Evolutionary conservation across 768 basidiomycete species (phyloP).

Genomic region (Serendipita sp.): DNA sequence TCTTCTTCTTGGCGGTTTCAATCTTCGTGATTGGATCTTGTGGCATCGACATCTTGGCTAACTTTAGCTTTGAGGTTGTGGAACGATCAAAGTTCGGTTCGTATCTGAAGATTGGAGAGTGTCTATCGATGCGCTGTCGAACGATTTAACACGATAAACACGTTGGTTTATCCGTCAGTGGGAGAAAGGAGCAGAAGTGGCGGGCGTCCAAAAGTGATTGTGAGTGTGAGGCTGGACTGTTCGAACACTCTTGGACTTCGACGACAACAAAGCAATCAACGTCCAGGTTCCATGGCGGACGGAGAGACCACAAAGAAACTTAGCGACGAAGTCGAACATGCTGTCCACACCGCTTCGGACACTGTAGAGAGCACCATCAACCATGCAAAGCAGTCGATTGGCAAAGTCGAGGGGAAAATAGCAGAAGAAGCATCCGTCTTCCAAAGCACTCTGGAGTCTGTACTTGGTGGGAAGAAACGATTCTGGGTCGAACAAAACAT

Average conservation of each 20-base stretch:
- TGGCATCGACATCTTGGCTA: slow-evolving; percentile 6
- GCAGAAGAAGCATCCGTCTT: not conserved
- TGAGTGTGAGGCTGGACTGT: not conserved
- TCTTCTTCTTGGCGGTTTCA: slow-evolving; percentile 45
- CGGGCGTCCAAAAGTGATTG: not conserved
- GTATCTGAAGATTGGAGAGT: not conserved
- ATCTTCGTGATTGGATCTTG: slow-evolving; percentile 31
- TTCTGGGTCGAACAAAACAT: not conserved
- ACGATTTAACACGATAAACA: not conserved
- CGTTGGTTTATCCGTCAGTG: not conserved
- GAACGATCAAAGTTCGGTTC: too few species aligned
- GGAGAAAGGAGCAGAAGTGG: not conserved
- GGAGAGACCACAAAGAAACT: not conserved
- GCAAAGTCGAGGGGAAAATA: not conserved
- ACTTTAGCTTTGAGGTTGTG: not conserved
- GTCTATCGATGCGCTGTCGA: not conserved
- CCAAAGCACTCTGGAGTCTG: not conserved
- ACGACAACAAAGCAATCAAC: not conserved
- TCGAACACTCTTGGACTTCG: not conserved
- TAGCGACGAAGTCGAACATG: not conserved
- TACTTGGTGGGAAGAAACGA: not conserved
- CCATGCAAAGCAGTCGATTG: not conserved
- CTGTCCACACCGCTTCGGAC: not conserved
- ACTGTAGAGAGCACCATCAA: not conserved
- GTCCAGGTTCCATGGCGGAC: not conserved